Base-by-base conservation (phyloP, 768 basidiomycete genomes). In the Butyriboletus loyo region DNA sequence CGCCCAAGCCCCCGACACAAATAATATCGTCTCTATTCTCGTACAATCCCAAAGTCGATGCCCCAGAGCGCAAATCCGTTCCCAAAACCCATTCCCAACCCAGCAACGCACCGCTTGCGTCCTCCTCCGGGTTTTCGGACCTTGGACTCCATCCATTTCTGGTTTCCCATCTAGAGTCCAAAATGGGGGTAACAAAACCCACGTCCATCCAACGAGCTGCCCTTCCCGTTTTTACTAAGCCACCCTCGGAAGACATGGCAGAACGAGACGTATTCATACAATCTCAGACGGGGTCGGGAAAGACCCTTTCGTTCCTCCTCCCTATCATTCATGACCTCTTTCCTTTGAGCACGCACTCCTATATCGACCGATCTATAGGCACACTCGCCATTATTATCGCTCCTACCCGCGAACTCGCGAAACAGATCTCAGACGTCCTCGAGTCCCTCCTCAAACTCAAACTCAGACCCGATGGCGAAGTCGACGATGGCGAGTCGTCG, bases 261-360 rank as follows among this genome's bases (percentile, higher is more conserved):
- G 73, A 74, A 44, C 77, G 88, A 53, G 93, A 96, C 69, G 82
- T 89, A 14, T 95, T 97, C 69, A 90, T 98, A 50, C 95, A 97
- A 69, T 91, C 93, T 13, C 94, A 98, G 67, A 98, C 96, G 9
- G 96, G 96, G 50, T 98, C 95, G 0, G 96, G 96, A 65, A 98
- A 98, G 73, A 98, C 95, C 0, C 74, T 98, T 22, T 82, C 94
- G 4, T 98, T 90, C 74, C 81, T 98, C 22, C 82, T 98, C 11
- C 96, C 96, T 25, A 92, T 98, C 68, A 81, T 98, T 39, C 92
- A 98, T 56, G 93, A 96, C 68, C 86, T 98, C 48, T 80, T 98
- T 32, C 92, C 93, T 1, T 78, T 98, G 45, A 89, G 91, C 50
- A 83, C 85, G 13, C 78, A 85, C n/a, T 94, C 92, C 5, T 96